Evolutionary conservation across 306 rosid species (phyloP), one percentile per base, ranked within the genome.

Genomic region (Biancaea sappan): DNA sequence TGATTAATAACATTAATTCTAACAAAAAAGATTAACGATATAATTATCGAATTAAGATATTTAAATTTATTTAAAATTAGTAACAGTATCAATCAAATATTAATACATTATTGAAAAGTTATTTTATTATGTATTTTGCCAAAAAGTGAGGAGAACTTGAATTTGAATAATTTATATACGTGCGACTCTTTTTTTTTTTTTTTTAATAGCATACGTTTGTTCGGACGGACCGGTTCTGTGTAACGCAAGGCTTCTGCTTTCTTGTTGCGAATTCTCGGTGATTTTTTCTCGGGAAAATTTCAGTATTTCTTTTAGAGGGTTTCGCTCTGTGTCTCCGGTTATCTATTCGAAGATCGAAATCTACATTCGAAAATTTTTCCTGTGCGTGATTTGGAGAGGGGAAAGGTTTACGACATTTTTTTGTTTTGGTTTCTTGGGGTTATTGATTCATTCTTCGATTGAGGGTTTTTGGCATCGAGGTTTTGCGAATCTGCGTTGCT

Each of bases 241-340:
- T 18, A 5, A 71, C 65, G 58, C 66, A 35, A 64, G 64, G 32
- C 75, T 72, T 53, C 76, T 60, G 31, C 43, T 74, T 40, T 53
- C 63, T 69, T 67, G 40, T 73, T 65, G n/a, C 65, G 58, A 77
- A 64, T 84, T 80, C 83, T 48, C 70, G 65, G 51, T 83, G 66
- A 40, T 76, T 41, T 1, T 75, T 76, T 80, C 77, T 72, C 43
- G 60, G 34, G 38, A 72, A 75, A 78, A 57, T 12, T 6, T 68
- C 75, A 32, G 60, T 21, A 21, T 44, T 53, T 38, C 65, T 32
- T 63, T 37, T 28, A 56, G 37, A 41, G 67, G 62, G 69, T 31
- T 34, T 58, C 21, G 28, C 53, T 77, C 48, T 14, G 12, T 53
- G 19, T 15, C 58, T 40, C 13, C 38, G 38, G 4, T 21, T 35